These are phyloP conservation scores for Staphylotrichum tortipilum DNA, from an alignment of 495 filamentous ascomycete genomes.

Conservation along the genomic window DNA sequence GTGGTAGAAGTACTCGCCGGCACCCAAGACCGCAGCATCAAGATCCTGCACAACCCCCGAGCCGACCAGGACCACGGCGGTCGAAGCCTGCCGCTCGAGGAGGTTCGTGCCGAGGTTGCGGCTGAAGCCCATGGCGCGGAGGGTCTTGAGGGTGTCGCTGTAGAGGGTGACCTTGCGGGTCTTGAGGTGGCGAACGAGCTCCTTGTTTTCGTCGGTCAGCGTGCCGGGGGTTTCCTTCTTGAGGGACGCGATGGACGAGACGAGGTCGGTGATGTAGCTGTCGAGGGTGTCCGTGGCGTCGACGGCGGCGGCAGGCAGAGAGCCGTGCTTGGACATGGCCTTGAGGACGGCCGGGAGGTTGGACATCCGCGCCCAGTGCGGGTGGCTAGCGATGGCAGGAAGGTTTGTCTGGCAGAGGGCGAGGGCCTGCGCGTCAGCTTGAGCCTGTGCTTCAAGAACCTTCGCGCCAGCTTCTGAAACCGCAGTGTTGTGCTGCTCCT, in stretches of 20 bases:
- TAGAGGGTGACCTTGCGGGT: slow-evolving; percentile 84
- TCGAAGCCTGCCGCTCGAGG: slow-evolving; percentile 61
- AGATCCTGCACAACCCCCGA: slow-evolving; percentile 19
- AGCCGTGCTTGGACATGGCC: slow-evolving; percentile 39
- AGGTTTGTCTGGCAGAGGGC: slow-evolving; percentile 44
- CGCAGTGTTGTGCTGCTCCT: slow-evolving; percentile 23
- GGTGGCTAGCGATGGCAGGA: slow-evolving; percentile 46
- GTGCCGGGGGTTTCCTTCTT: slow-evolving; percentile 69
- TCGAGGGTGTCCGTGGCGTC: slow-evolving; percentile 55
- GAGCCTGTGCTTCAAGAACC: slow-evolving; percentile 26
- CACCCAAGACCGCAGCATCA: slow-evolving; percentile 19
- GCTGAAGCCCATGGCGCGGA: slow-evolving; percentile 83
- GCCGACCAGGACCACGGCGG: slow-evolving; percentile 53
- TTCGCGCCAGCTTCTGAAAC: neutral
- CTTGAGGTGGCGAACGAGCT: slow-evolving; percentile 76
- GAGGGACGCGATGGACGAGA: slow-evolving; percentile 59
- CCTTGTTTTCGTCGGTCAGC: slow-evolving; percentile 74
- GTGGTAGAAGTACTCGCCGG: slow-evolving; percentile 67
- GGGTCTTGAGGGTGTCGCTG: slow-evolving; percentile 69
- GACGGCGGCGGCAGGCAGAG: slow-evolving; percentile 41
- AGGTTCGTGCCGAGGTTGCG: slow-evolving; percentile 62
- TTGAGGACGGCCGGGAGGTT: slow-evolving; percentile 56
- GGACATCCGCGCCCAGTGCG: slow-evolving; percentile 54
- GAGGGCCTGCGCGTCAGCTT: slow-evolving; percentile 38
- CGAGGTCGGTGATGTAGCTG: slow-evolving; percentile 55